Conservation (phyloP, 345 rosid genomes). For the Gossypium sturtianum region DNA sequence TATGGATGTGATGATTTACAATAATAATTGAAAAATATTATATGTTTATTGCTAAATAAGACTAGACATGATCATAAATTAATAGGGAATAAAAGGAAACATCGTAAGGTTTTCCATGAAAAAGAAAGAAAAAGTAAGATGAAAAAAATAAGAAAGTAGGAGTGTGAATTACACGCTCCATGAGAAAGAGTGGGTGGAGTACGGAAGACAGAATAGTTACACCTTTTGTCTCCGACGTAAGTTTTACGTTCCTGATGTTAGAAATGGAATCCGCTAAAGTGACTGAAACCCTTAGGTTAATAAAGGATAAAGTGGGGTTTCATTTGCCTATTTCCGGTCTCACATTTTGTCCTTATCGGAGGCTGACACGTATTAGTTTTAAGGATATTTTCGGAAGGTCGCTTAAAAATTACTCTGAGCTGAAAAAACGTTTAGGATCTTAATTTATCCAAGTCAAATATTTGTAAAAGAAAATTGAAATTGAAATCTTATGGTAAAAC, state of each 20-base stretch:
- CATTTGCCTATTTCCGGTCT: neutral
- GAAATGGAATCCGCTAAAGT: neutral
- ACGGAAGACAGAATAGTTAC: neutral
- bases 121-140: neutral
- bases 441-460: neutral
- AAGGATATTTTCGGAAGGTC: neutral
- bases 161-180: neutral
- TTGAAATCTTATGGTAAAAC: too few relatives aligned
- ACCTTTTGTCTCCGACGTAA: slow-evolving; percentile 6
- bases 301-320: neutral
- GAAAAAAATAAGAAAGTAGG: neutral
- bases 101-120: neutral
- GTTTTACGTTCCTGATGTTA: slow-evolving; percentile 4
- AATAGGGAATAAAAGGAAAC: too few relatives aligned
- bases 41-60: too few relatives aligned
- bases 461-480: too few relatives aligned
- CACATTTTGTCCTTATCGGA: neutral
- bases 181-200: neutral
- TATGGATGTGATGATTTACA: neutral
- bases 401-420: neutral
- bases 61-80: too few relatives aligned
- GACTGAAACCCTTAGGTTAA: neutral
- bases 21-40: neutral
- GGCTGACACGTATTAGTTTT: neutral
- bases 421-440: neutral